A percentile compares a stretch with the other conserved stretches of the same genome.
Evolutionary conservation across 371 early-diverging fungal genomes (phyloP).

Genomic region (Apophysomyces trapeziformis): DNA sequence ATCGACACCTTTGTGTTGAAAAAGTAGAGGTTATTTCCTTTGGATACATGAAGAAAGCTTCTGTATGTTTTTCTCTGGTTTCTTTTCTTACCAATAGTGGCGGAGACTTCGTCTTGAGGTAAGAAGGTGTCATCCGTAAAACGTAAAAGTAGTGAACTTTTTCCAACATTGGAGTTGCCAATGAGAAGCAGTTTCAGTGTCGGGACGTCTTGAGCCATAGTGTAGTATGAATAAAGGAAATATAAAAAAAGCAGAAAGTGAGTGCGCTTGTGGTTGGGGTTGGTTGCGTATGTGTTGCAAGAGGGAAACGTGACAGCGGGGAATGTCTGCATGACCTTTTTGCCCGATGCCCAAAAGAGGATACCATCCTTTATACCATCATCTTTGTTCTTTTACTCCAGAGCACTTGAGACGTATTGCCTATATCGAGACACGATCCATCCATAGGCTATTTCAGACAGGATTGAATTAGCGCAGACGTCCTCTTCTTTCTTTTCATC

Average conservation of each 20-base stretch:
- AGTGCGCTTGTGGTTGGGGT: not conserved
- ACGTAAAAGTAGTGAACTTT: conserved; percentile 94
- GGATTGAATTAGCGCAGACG: too few relatives aligned
- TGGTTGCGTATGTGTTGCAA: too few relatives aligned
- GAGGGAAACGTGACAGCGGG: conserved; percentile 4
- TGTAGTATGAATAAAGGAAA: not conserved
- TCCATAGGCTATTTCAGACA: too few relatives aligned
- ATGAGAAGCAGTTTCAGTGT: conserved; percentile 98
- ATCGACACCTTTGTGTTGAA: conserved; percentile 86
- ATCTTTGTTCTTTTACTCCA: too few relatives aligned
- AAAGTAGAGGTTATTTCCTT: not conserved
- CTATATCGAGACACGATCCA: too few relatives aligned
- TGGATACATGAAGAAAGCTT: not conserved
- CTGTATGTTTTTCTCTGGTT: not conserved
- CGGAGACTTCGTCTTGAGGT: conserved; percentile 89
- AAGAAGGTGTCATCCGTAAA: conserved; percentile 98
- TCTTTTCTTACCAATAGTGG: conserved; percentile 86
- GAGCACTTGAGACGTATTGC: too few relatives aligned
- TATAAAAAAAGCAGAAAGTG: conserved; percentile 14
- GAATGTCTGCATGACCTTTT: conserved; percentile 5
- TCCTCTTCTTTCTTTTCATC: too few relatives aligned
- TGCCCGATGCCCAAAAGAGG: not conserved
- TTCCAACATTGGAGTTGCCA: conserved; percentile 99
- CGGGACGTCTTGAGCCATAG: conserved; percentile 33
- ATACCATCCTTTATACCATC: too few relatives aligned